phyloP scores from a whole-genome alignment of 192 early-diverging fungal genomes.

The Coemansia sp. region DNA sequence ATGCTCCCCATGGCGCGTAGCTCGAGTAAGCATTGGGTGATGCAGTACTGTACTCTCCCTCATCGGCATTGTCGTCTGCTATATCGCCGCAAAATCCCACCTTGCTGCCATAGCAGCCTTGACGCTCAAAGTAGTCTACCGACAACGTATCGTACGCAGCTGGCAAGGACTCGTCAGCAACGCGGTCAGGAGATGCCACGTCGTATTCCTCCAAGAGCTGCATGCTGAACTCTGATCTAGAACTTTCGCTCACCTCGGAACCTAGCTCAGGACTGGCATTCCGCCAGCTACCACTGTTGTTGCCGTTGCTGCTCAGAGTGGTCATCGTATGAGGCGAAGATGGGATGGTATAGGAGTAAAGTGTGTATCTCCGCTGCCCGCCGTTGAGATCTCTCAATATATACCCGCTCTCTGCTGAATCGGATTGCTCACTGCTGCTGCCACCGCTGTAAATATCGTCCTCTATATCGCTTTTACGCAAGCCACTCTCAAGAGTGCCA shows the following conservation, averaged over 20 bases:
- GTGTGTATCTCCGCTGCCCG: background rate
- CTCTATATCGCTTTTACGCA: background rate
- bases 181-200: background rate
- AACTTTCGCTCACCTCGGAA: constrained; percentile 1
- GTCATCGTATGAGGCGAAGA: constrained; percentile 49
- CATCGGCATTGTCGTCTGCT: background rate
- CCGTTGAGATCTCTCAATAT: background rate
- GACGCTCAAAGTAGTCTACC: background rate
- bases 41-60: background rate
- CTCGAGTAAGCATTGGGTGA: background rate
- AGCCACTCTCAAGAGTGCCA: background rate
- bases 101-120: background rate
- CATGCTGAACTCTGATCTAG: background rate
- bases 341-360: constrained; percentile 12
- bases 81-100: background rate
- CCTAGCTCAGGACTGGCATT: background rate
- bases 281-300: background rate
- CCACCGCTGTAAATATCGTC: background rate
- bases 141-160: background rate
- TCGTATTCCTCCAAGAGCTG: background rate
- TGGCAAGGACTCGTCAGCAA: background rate
- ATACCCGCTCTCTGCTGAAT: background rate
- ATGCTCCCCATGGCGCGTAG: background rate
- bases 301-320: background rate
- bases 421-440: background rate